Base-by-base conservation (phyloP, 1,284 basidiomycete genomes). In the Fomitopsis schrenkii region DNA sequence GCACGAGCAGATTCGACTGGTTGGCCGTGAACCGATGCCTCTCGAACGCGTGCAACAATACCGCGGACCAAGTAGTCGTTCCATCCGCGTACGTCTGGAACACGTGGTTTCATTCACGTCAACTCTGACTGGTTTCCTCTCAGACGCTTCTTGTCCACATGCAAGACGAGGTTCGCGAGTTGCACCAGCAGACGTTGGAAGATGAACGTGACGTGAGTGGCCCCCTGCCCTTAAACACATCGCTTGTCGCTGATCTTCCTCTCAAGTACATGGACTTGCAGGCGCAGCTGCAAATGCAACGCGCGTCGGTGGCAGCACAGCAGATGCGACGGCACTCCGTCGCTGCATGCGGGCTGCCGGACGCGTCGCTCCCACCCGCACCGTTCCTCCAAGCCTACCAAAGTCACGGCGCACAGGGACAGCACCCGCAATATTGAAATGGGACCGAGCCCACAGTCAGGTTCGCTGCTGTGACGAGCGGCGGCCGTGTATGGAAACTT, bases 81-180 rank as follows among this genome's bases (percentile, higher is more conserved):
- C 88, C 0, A 76, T 79, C 48, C 73, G 81, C 56, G 79, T 78
- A 64, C 44, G 71, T 69, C n/a, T n/a, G 14, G 5, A n/a, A 53
- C 10, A 35, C 42, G 9, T 17, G 30, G 26, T 12, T 48, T 28
- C 22, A 0, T 40, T 38, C 12, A 15, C 14, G 6, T 40, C 38
- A 2, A 3, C 45, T 22, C 30, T 53, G 48, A 57, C 56, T 19
- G 14, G 19, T 28, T 1, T 15, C 35, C 1, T 46, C 17, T 42
- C 59, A 77, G 74, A 80, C 79, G 0, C 75, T 89, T 57, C 77
- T 90, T 12, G 83, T 89, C 0, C 85, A 89, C 65, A 87, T 87
- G 82, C 81, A 88, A 64, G 80, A 82, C 50, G 78, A 74, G 4
- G 79, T 80, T 45, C 75, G 77, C 59, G 76, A 79, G 30, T 75